Evolutionary conservation across 2,329 filamentous ascomycete genomes (phyloP), one percentile per base, ranked within the genome.

Genomic region (Ascochyta koolunga): DNA sequence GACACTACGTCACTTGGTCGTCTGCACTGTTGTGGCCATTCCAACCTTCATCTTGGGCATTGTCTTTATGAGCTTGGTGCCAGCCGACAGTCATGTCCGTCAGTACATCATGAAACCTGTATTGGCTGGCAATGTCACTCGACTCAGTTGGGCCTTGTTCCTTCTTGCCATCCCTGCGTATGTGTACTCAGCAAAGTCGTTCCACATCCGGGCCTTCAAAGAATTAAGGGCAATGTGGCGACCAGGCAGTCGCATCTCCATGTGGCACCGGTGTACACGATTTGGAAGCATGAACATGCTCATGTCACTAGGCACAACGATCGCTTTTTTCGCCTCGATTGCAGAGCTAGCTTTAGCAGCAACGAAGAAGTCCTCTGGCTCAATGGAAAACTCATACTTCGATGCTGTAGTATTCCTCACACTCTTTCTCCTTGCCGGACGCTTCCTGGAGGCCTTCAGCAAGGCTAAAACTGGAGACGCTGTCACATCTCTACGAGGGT

Each of bases 241-340:
- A 19, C 86, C 79, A 2, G 84, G 86, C 24, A 96, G 91, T 69
- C 85, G 83, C 32, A 88, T 88, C 1, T 89, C 91, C 0, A 71
- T 96, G 4, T 65, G 90, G 15, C 84, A 88, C 62, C 82, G 93
- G 13, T 93, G 97, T 68, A 91, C 92, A 72, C 87, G 89, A n/a
- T 97, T 97, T 67, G 93, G 93, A 8, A 96, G 92, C 78, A 97
- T 97, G 93, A 96, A 96, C 70, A 89, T 96, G 78, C 83, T 97
- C 55, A 93, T 97, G 76, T 95, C 89, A 7, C 82, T 96, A 2
- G 93, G 92, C 5, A 96, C 93, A 0, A 89, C 86, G 2, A 91
- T 97, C 56, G 93, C 93, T 1, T 96, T 96, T 71, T 79, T 96
- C 58, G 88, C 91, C 0, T 96, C 91, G 0, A 78, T 96, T 21